Base-by-base conservation (phyloP, 1,284 basidiomycete species). In the Sporisorium scitamineum region DNA sequence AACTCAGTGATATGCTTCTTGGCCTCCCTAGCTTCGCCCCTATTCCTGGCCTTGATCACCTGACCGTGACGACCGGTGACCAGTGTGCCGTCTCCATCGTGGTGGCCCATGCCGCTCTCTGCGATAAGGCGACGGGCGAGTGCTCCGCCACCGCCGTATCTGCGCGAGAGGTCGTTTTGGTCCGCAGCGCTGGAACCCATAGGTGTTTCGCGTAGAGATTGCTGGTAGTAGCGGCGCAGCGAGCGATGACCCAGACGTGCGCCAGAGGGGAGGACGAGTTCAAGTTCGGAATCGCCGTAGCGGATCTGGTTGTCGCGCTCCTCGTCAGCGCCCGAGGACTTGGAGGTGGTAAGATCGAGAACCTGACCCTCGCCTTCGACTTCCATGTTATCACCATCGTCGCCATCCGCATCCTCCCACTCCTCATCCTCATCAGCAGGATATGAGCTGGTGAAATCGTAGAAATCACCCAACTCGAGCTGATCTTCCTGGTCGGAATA, bases 251-350 rank as follows among this genome's bases (percentile, higher is more conserved):
- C 95, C 73, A 99, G 92, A 9, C 94, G 91, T 11, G 91, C 90
- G 44, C 97, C 97, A 0, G 95, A 96, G 0, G 97, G 95, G 7
- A 99, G 89, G 7, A 97, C 92, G n/a, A 99, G 91, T 79, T 98
- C 96, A 80, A 92, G 91, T 41, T 91, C 87, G 34, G 88, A 87
- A 37, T 88, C 86, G 11, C 84, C 84, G 47, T 79, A 80, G 7
- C 72, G 57, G 18, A 80, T 67, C 29, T 89, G 89, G 34, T 86
- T 91, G 77, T 83, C 78, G 18, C 92, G 91, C 90, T 91, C 91
- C 18, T 85, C 90, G 3, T 31, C 54, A 18, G 88, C 87, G 9
- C 32, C 32, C 18, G 52, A 58, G 26, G 20, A 11, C 31, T 62
- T 63, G 7, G 50, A 65, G 22, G 44, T 57, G 20, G 61, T 61